Conservation (phyloP, 1,284 basidiomycete genomes). For the Trametes versicolor region DNA sequence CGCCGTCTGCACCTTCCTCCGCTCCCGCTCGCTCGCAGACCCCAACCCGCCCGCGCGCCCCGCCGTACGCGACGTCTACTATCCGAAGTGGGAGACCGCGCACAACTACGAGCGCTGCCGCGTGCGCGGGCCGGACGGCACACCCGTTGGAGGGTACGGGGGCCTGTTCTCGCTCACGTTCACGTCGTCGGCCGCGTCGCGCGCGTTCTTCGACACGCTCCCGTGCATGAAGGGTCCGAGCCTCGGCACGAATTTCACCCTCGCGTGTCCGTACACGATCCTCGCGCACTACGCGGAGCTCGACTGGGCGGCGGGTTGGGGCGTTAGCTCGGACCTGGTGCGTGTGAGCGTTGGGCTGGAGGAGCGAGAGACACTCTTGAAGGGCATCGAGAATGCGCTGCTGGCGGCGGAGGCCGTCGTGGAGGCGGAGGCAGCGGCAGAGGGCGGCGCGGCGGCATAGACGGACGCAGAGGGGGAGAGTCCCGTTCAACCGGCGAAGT, state of each 20-base stretch:
- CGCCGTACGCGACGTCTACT: conserved; percentile 84
- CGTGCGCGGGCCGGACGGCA: conserved; percentile 34
- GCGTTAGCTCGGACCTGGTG: conserved; percentile 88
- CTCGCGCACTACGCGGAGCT: conserved; percentile 93
- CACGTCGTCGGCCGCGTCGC: conserved; percentile 70
- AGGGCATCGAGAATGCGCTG: conserved; percentile 74
- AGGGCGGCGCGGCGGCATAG: neutral
- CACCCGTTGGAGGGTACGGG: conserved; percentile 79
- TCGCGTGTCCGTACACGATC: conserved; percentile 93
- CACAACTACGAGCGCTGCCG: conserved; percentile 80
- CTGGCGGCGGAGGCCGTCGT: conserved; percentile 65
- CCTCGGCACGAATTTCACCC: conserved; percentile 96
- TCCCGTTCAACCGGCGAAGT: conserved; percentile 29
- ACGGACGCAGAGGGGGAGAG: neutral
- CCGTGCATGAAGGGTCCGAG: conserved; percentile 92
- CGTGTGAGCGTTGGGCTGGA: conserved; percentile 94
- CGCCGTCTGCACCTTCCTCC: conserved; percentile 84
- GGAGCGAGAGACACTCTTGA: conserved; percentile 67
- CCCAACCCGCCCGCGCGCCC: conserved; percentile 32
- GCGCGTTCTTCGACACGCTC: conserved; percentile 90
- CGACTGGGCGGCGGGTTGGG: conserved; percentile 91
- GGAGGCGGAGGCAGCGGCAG: conserved; percentile 10
- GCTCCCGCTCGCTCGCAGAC: conserved; percentile 60
- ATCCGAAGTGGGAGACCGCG: conserved; percentile 86
- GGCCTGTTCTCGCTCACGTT: conserved; percentile 96